phyloP scores from a whole-genome alignment of 2,329 filamentous ascomycete species.

The Nigrospora osmanthi region DNA sequence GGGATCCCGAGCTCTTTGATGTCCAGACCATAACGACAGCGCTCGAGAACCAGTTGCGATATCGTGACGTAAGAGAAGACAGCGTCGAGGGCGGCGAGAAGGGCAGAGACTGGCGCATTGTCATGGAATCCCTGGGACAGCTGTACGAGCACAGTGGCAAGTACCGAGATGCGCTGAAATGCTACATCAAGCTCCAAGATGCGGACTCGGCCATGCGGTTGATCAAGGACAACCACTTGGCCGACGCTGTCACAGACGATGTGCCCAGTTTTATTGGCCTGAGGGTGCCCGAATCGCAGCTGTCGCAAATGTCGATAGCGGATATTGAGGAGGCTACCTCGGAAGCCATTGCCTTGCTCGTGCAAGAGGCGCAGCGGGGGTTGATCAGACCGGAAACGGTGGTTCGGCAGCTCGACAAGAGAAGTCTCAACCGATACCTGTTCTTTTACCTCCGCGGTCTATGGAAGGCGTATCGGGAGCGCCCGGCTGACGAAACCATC shows the following conservation, averaged over 20 bases:
- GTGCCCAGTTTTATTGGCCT: slow-evolving; percentile 83
- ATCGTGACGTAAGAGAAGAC: slow-evolving; percentile 66
- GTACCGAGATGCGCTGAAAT: slow-evolving; percentile 75
- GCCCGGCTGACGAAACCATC: slow-evolving; percentile 49
- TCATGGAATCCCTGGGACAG: slow-evolving; percentile 80
- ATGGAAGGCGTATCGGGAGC: slow-evolving; percentile 63
- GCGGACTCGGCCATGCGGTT: slow-evolving; percentile 81
- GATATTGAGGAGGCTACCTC: slow-evolving; percentile 75
- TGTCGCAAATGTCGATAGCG: slow-evolving; percentile 53
- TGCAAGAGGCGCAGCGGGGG: slow-evolving; percentile 85
- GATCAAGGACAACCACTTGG: slow-evolving; percentile 82
- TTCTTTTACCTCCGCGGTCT: slow-evolving; percentile 88
- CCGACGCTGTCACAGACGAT: slow-evolving; percentile 82
- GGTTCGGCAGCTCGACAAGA: slow-evolving; percentile 65
- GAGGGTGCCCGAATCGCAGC: slow-evolving; percentile 66
- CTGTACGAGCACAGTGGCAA: slow-evolving; percentile 77
- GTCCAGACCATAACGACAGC: slow-evolving; percentile 67
- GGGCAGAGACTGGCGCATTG: slow-evolving; percentile 77
- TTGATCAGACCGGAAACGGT: slow-evolving; percentile 73
- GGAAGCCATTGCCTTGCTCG: slow-evolving; percentile 79
- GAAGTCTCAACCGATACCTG: slow-evolving; percentile 64
- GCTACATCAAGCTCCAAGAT: slow-evolving; percentile 86
- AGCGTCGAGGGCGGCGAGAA: slow-evolving; percentile 65
- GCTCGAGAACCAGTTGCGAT: slow-evolving; percentile 75
- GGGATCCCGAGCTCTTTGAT: slow-evolving; percentile 81